Base-by-base conservation (phyloP, 306 rosid genomes). In the Cucurbita pepo region DNA sequence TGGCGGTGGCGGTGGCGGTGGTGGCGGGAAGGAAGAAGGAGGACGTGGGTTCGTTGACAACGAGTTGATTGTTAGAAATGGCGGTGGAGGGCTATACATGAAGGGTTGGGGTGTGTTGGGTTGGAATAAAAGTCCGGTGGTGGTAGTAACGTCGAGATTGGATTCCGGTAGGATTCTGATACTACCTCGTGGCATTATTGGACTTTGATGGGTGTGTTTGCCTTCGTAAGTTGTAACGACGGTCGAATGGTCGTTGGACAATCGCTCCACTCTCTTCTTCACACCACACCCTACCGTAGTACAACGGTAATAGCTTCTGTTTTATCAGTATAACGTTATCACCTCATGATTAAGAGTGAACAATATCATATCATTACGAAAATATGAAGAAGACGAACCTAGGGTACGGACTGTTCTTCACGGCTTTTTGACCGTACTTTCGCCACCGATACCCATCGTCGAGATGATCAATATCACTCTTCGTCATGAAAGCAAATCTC, bases 401-500 rank as follows among this genome's bases (percentile, higher is more conserved):
- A 8, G 99, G 99, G 74, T 82, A 84, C n/a, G 96, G 97, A 80
- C 96, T 94, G 62, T 94, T 94, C 79, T 94, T 94, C 7, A 94
- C 96, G 25, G 96, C 95, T 80, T 94, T 94, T 72, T 94, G 99
- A 43, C 99, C 99, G 79, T 94, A 94, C 84, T 94, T 94, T 10
- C 99, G 85, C 99, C 99, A 94, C 43, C 97, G 75, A 61, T 85
- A 94, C 8, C 97, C 96, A 57, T 94, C 99, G 72, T 94, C 97
- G 7, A 91, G 73, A 7, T 91, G 88, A 88, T 91, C 97, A 21
- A 91, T 90, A 63, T 91, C 97, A 37, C 91, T 91, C 84, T 86
- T 86, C 8, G 97, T 94, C 90, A 81, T 82, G 88, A 94, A 94
- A 52, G 96, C 95, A 79, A 87, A 83, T 83, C 88, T 87, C 22